phyloP scores from a whole-genome alignment of 192 early-diverging fungal species.

The Podila epicladia region DNA sequence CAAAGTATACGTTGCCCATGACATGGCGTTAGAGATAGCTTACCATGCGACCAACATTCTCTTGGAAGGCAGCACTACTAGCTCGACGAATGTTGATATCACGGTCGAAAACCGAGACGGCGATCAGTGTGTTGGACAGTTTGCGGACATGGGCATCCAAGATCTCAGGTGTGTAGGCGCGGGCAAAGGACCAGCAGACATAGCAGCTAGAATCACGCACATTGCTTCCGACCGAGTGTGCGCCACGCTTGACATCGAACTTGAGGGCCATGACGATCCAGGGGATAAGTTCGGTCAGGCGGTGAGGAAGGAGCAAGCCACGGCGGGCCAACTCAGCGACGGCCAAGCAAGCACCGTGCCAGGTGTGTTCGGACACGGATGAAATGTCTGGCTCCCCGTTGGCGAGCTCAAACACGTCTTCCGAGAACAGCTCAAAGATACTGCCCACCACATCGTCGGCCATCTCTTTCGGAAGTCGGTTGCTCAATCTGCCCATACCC shows the following conservation, averaged over 20 bases:
- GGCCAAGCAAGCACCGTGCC: slow-evolving; percentile 94
- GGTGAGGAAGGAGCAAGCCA: slow-evolving; percentile 81
- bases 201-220: slow-evolving; percentile 98
- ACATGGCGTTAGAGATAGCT: not conserved
- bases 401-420: slow-evolving; percentile 70
- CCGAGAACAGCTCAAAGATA: slow-evolving; percentile 83
- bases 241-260: slow-evolving; percentile 90
- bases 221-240: slow-evolving; percentile 92
- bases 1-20: too few species aligned
- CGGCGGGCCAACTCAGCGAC: slow-evolving; percentile 92
- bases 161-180: slow-evolving; percentile 82
- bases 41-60: slow-evolving; percentile 93
- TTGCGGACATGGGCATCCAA: slow-evolving; percentile 69
- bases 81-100: slow-evolving; percentile 94
- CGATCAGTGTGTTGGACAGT: slow-evolving; percentile 81
- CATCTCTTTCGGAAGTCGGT: slow-evolving; percentile 80
- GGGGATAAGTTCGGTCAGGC: slow-evolving; percentile 75
- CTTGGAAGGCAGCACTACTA: slow-evolving; percentile 96
- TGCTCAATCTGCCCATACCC: slow-evolving; percentile 90
- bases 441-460: slow-evolving; percentile 85
- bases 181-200: slow-evolving; percentile 97
- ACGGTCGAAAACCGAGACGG: slow-evolving; percentile 88
- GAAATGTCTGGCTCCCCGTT: slow-evolving; percentile 68
- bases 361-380: slow-evolving; percentile 87
- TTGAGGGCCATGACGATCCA: slow-evolving; percentile 88